Conservation (phyloP, 768 basidiomycete species). For the Ephemerocybe angulata region DNA sequence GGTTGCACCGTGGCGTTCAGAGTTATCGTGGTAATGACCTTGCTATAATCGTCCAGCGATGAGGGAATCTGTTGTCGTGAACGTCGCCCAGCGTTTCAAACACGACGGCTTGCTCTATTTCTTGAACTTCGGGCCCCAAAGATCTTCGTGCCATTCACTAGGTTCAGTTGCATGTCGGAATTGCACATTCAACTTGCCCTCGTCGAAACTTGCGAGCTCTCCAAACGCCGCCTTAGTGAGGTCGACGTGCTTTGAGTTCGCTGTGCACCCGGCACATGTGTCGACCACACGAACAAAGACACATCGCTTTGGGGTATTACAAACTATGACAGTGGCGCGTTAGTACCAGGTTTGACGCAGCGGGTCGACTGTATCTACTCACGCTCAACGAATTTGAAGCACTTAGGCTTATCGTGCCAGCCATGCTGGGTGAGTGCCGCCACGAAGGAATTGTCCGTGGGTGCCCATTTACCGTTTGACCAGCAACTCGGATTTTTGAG, state of each 20-base stretch:
- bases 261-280: slow-evolving; percentile 73
- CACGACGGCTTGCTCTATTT: not conserved
- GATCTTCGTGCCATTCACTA: slow-evolving; percentile 50
- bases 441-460: slow-evolving; percentile 77
- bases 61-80: no score
- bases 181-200: slow-evolving; percentile 52
- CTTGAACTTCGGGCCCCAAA: slow-evolving; percentile 63
- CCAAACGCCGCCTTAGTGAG: slow-evolving; percentile 71
- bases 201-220: slow-evolving; percentile 46
- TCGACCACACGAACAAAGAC: slow-evolving; percentile 81
- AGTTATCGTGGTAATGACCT: no score
- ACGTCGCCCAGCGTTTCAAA: no score
- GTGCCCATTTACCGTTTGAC: slow-evolving; percentile 65
- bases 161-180: slow-evolving; percentile 61
- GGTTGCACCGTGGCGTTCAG: slow-evolving; percentile 13
- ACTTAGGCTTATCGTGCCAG: slow-evolving; percentile 65
- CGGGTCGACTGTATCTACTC: slow-evolving; percentile 21
- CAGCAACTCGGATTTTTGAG: slow-evolving; percentile 82
- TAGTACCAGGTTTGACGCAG: not conserved
- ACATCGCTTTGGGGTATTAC: slow-evolving; percentile 55
- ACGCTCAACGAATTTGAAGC: slow-evolving; percentile 80
- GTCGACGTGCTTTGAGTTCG: slow-evolving; percentile 74
- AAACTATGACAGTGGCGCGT: slow-evolving; percentile 45
- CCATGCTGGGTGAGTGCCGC: slow-evolving; percentile 72
- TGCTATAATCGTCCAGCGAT: not conserved